phyloP scores from a whole-genome alignment of 208 protist species.

The Acanthamoeba sp. region DNA sequence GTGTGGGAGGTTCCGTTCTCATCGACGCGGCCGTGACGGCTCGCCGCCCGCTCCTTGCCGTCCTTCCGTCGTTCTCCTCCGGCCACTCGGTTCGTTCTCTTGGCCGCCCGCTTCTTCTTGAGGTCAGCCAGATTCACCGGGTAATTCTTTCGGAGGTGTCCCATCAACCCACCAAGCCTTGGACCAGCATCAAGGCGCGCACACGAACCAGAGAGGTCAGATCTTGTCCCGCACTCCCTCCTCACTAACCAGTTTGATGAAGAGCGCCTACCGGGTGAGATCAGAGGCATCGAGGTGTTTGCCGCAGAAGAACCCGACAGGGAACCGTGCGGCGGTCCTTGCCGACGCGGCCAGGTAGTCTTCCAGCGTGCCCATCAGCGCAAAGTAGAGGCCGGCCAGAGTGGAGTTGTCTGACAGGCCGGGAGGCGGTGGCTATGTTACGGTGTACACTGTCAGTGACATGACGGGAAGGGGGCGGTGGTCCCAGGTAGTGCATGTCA shows the following conservation, averaged over 20 bases:
- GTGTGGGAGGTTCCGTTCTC: background rate
- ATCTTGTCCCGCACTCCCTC: too few species aligned
- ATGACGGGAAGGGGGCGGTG: background rate
- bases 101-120: background rate
- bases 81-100: background rate
- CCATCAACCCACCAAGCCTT: conserved; percentile 27
- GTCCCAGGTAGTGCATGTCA: too few species aligned
- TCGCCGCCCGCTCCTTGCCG: background rate
- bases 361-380: background rate
- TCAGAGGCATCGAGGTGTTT: background rate
- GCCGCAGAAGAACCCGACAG: conserved; percentile 7
- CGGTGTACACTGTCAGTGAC: background rate
- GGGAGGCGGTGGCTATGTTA: background rate
- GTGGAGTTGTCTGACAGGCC: conserved; percentile 24
- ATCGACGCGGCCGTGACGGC: background rate
- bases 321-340: background rate
- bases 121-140: background rate
- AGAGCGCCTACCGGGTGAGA: conserved; percentile 32
- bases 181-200: too few species aligned
- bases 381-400: background rate
- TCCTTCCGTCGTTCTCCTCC: background rate
- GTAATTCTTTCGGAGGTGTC: conserved; percentile 8
- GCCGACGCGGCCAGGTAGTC: conserved; percentile 9
- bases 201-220: too few species aligned
- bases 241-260: too few species aligned